These are phyloP conservation scores for Stentor roeselii DNA, from an alignment of 73 alveolate genomes.

Conservation along the genomic window DNA sequence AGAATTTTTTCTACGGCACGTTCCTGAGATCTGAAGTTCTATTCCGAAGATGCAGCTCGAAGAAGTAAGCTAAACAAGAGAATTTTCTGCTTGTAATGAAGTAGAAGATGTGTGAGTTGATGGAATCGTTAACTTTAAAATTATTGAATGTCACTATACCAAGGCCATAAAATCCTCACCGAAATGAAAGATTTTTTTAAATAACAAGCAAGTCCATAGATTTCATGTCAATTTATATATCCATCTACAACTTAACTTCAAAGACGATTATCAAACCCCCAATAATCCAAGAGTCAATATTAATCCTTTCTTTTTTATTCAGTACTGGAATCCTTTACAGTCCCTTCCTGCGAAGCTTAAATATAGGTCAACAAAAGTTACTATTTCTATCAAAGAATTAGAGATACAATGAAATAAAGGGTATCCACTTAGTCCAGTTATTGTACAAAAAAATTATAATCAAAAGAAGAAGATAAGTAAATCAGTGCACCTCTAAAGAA, in stretches of 20 bases:
- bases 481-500: conserved; percentile 68
- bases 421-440: conserved; percentile 77
- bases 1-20: too few species aligned
- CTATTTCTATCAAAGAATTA: conserved; percentile 34
- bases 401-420: conserved; percentile 48
- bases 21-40: too few species aligned
- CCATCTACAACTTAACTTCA: conserved; percentile 94
- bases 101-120: too few species aligned
- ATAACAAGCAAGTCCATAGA: conserved; percentile 95
- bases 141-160: conserved; percentile 55
- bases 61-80: not conserved
- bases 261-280: conserved; percentile 90
- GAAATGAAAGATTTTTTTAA: conserved; percentile 75
- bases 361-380: not conserved
- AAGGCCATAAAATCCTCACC: conserved; percentile 61
- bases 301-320: conserved; percentile 41
- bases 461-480: conserved; percentile 61
- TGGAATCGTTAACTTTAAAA: too few species aligned
- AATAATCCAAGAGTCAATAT: conserved; percentile 60
- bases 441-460: conserved; percentile 65
- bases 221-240: conserved; percentile 97
- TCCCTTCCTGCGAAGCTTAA: conserved; percentile 34
- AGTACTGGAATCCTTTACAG: conserved; percentile 35
- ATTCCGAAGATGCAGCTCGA: conserved; percentile 45
- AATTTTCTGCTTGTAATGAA: too few species aligned